Evolutionary conservation across 2,329 filamentous ascomycete genomes (phyloP), one percentile per base, ranked within the genome.

Genomic region (Aspergillus cejpii): DNA sequence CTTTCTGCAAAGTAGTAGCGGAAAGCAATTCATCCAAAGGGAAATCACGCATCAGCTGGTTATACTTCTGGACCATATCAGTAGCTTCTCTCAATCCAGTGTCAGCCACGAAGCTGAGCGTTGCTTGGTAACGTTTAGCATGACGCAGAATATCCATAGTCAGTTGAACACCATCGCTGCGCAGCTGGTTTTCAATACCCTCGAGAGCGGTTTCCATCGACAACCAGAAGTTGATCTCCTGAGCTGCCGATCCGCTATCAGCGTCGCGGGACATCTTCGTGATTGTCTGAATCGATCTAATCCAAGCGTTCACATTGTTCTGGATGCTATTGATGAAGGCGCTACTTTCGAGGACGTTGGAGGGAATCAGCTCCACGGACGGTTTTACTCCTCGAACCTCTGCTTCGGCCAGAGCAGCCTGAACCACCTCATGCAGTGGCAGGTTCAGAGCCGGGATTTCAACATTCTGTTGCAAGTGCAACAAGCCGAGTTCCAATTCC

Each of bases 181-280:
- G 78, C 45, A 98, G 77, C 66, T 97, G 91, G 31, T 77, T 80
- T 65, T 96, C 91, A 48, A 99, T 95, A 21, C 85, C 85, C 64
- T 96, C 90, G 52, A 99, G 70, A 3, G 90, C 87, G 12, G 84
- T 85, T 67, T 98, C 94, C 86, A 98, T 95, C 1, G 89, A 94
- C 40, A 98, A 69, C 92, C 92, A 99, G 63, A 98, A 98, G 67
- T 96, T 96, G 67, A 98, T 95, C 67, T 99, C 92, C 66, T 97
- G 92, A 45, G 87, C 91, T 24, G 92, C 92, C 17, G 89, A 94
- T 24, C 82, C 77, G 53, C 78, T 76, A 65, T 83, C 63, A 1
- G 87, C 82, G 58, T 98, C 92, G 60, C 89, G 83, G 31, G 88
- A 87, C 74, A 95, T 85, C 70, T 94, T 94, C 29, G 92, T 98